phyloP scores from a whole-genome alignment of 306 rosid genomes.

The Prunus mume region DNA sequence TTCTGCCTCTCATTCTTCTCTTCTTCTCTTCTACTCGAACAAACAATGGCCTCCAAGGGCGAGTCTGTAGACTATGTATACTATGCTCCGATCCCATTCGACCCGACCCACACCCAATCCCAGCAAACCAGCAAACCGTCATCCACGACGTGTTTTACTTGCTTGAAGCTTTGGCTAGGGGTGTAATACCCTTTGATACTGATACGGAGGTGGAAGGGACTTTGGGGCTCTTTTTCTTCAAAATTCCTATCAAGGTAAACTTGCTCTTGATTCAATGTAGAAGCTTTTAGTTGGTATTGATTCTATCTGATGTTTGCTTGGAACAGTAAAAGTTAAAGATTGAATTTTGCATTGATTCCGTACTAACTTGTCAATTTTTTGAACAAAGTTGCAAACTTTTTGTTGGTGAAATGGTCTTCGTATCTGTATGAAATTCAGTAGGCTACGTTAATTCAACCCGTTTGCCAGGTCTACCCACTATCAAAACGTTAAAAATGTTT shows the following conservation, averaged over 20 bases:
- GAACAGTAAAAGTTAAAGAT: neutral
- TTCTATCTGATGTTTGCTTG: no score
- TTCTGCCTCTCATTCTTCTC: no score
- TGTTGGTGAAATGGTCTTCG: neutral
- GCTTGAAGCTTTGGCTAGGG: constrained; percentile 65
- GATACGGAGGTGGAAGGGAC: no score
- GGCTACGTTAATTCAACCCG: no score
- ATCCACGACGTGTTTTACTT: constrained; percentile 70
- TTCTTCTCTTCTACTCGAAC: no score
- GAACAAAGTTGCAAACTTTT: neutral
- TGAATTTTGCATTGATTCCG: neutral
- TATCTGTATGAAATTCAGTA: neutral
- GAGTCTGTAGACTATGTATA: constrained; percentile 30
- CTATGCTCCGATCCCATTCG: constrained; percentile 53
- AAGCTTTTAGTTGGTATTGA: no score
- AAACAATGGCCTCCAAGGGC: constrained; percentile 45
- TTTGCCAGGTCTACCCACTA: no score
- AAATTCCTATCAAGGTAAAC: no score
- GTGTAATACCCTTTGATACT: constrained; percentile 76
- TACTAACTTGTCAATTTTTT: neutral
- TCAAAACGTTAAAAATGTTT: no score
- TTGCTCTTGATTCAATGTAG: no score
- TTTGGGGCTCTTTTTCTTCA: no score
- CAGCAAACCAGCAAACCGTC: constrained; percentile 55
- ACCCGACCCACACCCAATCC: constrained; percentile 4